Evolutionary conservation across 345 rosid species (phyloP).

Genomic region (Laguncularia racemosa): DNA sequence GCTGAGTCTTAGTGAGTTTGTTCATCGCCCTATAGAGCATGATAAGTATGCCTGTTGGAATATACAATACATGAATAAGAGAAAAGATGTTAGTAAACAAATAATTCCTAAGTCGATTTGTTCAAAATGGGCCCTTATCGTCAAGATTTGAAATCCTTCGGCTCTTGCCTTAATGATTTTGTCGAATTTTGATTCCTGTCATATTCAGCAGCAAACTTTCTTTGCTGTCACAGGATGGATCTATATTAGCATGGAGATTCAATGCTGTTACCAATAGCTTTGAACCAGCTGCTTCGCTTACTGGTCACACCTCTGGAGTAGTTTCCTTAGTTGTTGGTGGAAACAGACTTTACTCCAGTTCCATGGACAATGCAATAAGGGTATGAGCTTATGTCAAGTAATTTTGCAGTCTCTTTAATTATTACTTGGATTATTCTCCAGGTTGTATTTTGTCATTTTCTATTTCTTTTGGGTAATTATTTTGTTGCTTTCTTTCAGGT

Average conservation of each 20-base stretch:
- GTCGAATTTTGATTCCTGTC: too few relatives aligned
- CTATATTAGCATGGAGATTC: slow-evolving; percentile 86
- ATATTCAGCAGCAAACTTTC: too few relatives aligned
- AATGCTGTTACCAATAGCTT: slow-evolving; percentile 53
- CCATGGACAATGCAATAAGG: slow-evolving; percentile 84
- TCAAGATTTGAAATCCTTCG: too few relatives aligned
- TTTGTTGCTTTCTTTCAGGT: slow-evolving; percentile 35
- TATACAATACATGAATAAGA: too few relatives aligned
- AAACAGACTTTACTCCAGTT: slow-evolving; percentile 87
- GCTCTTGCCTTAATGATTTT: too few relatives aligned
- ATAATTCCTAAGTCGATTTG: too few relatives aligned
- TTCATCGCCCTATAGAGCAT: too few relatives aligned
- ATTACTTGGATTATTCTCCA: neutral
- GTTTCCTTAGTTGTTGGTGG: slow-evolving; percentile 87
- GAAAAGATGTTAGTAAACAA: too few relatives aligned
- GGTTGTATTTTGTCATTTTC: neutral
- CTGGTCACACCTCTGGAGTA: slow-evolving; percentile 66
- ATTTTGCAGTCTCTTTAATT: too few relatives aligned
- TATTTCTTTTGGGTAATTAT: slow-evolving; percentile 1
- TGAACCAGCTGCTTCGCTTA: slow-evolving; percentile 80
- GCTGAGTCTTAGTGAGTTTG: too few relatives aligned
- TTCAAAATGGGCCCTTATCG: too few relatives aligned
- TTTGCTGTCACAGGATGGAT: slow-evolving; percentile 56
- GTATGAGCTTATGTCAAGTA: slow-evolving; percentile 21
- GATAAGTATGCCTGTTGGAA: too few relatives aligned